Evolutionary conservation across 495 filamentous ascomycete species (phyloP), one percentile per base, ranked within the genome.

Genomic region (Aspergillus panamensis): DNA sequence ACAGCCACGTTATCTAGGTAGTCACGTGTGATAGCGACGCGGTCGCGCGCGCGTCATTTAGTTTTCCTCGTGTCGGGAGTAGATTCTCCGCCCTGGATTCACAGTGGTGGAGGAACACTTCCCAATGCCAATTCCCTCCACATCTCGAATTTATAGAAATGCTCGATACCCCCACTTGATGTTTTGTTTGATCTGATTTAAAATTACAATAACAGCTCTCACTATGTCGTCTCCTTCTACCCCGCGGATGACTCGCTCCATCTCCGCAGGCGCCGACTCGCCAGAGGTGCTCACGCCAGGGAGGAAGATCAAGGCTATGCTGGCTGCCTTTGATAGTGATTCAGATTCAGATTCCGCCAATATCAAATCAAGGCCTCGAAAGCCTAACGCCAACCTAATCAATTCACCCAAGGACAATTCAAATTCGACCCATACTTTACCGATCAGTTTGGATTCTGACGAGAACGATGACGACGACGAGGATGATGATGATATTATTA

Each of bases 261-360:
- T 63, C 65, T 76, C 74, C 9, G 60, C 69, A 29, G 51, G 61
- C 3, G 61, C 61, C 29, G 60, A 61, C 48, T 75, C 74, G 8
- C 73, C 71, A 20, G 65, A 60, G 32, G 73, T 80, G 35, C 73
- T 90, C 51, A 90, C 88, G 0, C 89, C 89, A 16, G 79, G 79
- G 20, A 83, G 80, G 57, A 92, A 90, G 66, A 80, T 90, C 64
- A 84, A 82, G 66, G 84, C 84, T 37, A 73, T 90, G 71, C 69
- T 92, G 31, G 87, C 86, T 25, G 65, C 76, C 16, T 79, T 90
- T 44, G 81, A 87, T 31, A 80, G 79, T 55, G 81, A 76, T 42
- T 81, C 77, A 0, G 84, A 86, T 3, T 73, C 77, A 8, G 83
- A 85, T 32, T 71, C 70, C 8, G 58, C 57, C n/a, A 57, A 32